A percentile compares a stretch with the other conserved stretches of the same genome.
phyloP scores from a whole-genome alignment of 768 basidiomycete genomes.

The Boletus rufocinnamomeus region DNA sequence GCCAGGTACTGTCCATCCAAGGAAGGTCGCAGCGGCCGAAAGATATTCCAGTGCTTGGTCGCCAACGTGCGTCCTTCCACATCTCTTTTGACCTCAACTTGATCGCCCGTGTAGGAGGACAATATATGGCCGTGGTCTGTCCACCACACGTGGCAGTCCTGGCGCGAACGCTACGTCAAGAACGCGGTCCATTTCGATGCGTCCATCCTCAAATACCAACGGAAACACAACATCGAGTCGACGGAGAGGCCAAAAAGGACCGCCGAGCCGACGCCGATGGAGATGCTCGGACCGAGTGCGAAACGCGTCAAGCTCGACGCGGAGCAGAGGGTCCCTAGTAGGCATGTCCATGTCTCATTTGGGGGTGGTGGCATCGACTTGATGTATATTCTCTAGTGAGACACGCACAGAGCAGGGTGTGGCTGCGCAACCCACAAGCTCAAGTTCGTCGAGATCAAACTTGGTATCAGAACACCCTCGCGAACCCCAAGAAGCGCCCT shows the following conservation, averaged over 20 bases:
- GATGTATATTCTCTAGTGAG: constrained; percentile 10
- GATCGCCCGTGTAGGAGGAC: constrained; percentile 33
- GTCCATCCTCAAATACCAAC: constrained; percentile 43
- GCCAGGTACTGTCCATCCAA: constrained; percentile 46
- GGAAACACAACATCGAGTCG: constrained; percentile 27
- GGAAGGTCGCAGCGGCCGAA: constrained; percentile 48
- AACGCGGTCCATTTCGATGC: constrained; percentile 44
- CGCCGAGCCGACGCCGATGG: background rate
- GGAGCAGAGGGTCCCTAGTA: background rate
- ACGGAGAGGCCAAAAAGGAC: constrained; percentile 8
- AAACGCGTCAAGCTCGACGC: constrained; percentile 13
- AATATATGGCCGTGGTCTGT: constrained; percentile 53
- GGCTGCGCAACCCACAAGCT: background rate
- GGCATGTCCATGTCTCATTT: constrained; percentile 5
- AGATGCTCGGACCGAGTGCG: background rate
- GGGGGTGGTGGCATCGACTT: background rate
- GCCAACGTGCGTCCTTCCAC: constrained; percentile 44
- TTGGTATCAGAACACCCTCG: background rate
- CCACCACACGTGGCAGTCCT: constrained; percentile 58
- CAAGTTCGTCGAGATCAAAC: background rate
- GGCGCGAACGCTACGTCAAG: constrained; percentile 61
- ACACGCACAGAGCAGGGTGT: background rate
- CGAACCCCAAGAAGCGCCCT: background rate
- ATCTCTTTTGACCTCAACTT: background rate
- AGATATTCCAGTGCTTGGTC: constrained; percentile 44